phyloP scores from a whole-genome alignment of 2,329 filamentous ascomycete genomes.

The Cercospora beticola region DNA sequence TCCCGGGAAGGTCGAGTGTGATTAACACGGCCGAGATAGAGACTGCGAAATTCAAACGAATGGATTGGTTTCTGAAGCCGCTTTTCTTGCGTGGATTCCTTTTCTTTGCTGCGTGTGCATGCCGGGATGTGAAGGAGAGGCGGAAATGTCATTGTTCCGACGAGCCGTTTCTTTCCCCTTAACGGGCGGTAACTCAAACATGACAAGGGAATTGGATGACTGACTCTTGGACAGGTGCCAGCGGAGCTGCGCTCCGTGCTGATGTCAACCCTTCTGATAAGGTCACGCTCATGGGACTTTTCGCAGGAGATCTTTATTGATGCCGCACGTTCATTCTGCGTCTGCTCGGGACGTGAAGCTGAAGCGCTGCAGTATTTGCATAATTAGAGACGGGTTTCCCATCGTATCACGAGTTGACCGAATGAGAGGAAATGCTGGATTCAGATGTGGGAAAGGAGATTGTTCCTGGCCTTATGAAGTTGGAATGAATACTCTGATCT shows the following conservation, averaged over 20 bases:
- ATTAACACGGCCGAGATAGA: not conserved
- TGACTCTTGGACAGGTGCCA: not conserved
- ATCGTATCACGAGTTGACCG: too few species aligned
- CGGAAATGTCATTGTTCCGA: not conserved
- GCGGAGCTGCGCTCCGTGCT: not conserved
- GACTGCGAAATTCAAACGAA: not conserved
- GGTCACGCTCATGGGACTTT: not conserved
- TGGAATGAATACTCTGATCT: too few species aligned
- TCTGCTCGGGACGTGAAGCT: too few species aligned
- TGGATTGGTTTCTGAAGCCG: not conserved
- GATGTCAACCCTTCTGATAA: not conserved
- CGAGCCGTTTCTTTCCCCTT: not conserved
- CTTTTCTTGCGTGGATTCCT: not conserved
- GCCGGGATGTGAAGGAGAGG: not conserved
- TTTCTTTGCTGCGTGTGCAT: not conserved
- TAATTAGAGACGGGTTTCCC: too few species aligned
- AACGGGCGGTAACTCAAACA: constrained; percentile 2
- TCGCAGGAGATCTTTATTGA: not conserved
- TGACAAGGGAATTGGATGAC: not conserved
- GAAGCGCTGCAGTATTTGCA: too few species aligned
- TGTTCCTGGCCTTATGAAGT: too few species aligned
- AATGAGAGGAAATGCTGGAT: too few species aligned
- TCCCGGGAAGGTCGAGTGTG: not conserved
- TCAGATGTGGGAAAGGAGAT: too few species aligned
- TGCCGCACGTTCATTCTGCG: too few species aligned